A percentile compares a stretch with the other conserved stretches of the same genome.
Conservation (phyloP, 768 basidiomycete species). For the Termitomyces sp. region DNA sequence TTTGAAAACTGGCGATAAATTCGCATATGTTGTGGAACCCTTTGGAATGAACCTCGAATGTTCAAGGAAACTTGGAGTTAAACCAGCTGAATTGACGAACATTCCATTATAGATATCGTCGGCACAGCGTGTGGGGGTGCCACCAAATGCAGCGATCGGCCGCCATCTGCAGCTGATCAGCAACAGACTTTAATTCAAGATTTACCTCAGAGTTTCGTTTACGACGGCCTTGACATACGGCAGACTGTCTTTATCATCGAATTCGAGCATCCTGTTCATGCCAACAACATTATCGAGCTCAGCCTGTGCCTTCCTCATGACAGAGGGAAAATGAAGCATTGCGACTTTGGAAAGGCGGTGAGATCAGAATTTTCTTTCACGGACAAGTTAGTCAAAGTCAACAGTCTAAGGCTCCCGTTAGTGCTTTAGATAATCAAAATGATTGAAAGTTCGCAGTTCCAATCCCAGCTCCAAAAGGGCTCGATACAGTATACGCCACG, state of each 20-base stretch:
- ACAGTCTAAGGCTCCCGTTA: background rate
- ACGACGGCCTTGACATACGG: constrained; percentile 16
- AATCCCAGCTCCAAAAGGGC: constrained; percentile 45
- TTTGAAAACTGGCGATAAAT: constrained; percentile 1
- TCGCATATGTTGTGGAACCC: constrained; percentile 11
- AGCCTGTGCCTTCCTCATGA: constrained; percentile 19
- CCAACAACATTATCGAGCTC: constrained; percentile 15
- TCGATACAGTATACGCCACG: constrained; percentile 40
- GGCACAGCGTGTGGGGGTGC: constrained; percentile 12
- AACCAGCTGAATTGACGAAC: background rate
- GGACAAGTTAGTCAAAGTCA: background rate
- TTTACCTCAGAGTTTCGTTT: constrained; percentile 13
- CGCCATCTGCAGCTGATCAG: constrained; percentile 11
- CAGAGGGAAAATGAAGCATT: constrained; percentile 14
- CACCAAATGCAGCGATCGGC: constrained; percentile 10
- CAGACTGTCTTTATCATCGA: constrained; percentile 7
- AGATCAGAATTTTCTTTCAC: background rate
- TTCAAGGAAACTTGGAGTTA: background rate
- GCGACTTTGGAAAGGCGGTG: constrained; percentile 2
- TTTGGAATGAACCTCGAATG: constrained; percentile 9
- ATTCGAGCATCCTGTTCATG: constrained; percentile 9
- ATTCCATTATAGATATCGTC: constrained; percentile 13
- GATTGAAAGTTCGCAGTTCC: constrained; percentile 18
- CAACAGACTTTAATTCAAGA: background rate
- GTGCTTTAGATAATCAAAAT: background rate